These are phyloP conservation scores for Tilletia indica DNA, from an alignment of 1,284 basidiomycete genomes.

Conservation along the genomic window DNA sequence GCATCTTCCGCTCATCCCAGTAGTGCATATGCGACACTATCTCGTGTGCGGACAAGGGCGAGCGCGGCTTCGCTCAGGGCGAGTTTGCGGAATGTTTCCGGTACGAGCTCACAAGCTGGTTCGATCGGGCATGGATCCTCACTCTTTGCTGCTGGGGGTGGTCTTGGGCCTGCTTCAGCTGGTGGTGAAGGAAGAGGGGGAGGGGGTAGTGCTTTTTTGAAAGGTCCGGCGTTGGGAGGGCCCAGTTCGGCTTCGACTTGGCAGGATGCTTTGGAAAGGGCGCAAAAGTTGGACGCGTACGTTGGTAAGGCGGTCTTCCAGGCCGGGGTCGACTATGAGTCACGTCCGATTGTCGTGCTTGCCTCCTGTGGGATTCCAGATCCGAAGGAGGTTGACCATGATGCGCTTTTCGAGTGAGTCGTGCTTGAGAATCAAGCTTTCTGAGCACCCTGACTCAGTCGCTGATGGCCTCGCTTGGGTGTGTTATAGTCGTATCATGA, in stretches of 20 bases:
- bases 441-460: too few relatives aligned
- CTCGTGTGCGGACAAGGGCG: neutral
- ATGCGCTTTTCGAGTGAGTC: slow-evolving; percentile 70
- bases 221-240: neutral
- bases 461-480: neutral
- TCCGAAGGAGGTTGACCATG: slow-evolving; percentile 72
- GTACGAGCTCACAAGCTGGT: neutral
- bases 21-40: slow-evolving; percentile 16
- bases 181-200: neutral
- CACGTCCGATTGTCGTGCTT: slow-evolving; percentile 79
- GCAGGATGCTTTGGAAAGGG: slow-evolving; percentile 32
- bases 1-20: neutral
- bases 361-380: slow-evolving; percentile 77
- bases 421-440: neutral
- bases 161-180: neutral
- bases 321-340: slow-evolving; percentile 84
- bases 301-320: slow-evolving; percentile 75
- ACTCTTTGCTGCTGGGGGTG: neutral
- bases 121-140: neutral
- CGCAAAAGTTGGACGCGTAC: slow-evolving; percentile 61
- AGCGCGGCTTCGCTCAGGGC: neutral
- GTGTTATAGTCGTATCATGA: slow-evolving; percentile 36
- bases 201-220: neutral
- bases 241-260: slow-evolving; percentile 49
- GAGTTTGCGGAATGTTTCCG: neutral